Evolutionary conservation across 768 basidiomycete genomes (phyloP), one percentile per base, ranked within the genome.

Genomic region (Imleria badia): DNA sequence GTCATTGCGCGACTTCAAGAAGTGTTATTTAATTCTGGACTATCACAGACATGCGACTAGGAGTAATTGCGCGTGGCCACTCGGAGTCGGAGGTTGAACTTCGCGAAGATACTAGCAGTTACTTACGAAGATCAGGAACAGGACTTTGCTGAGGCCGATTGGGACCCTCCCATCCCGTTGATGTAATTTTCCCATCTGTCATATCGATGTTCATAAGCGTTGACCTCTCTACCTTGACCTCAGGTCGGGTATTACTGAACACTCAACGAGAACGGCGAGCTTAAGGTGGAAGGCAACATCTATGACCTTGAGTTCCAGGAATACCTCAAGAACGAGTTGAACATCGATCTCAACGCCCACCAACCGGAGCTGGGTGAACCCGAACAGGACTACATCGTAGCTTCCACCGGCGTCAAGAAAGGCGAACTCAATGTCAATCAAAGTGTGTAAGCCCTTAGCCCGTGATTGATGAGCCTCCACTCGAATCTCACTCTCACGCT

Each of bases 211-310:
- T 9, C 38, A 31, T 38, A 48, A 33, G 22, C 12, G 40, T 26
- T 26, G 31, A 51, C 19, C 15, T 38, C 15, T 38, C 14, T 38
- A 3, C 6, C 45, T 3, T 36, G n/a, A 14, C 20, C 17, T 11
- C 14, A 69, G 70, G 68, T 68, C 3, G 71, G 68, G 19, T 65
- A 62, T 54, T 72, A 72, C 50, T 68, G 71, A 20, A 60, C 45
- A 7, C 51, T 72, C 48, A 41, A 66, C 41, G 30, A 15, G 15
- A 48, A 45, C 19, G 56, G 58, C 38, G 41, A 59, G 29, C 50
- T 59, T 6, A 5, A 3, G 12, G 30, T 52, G 1, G 55, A 58
- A 10, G 67, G 67, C 9, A 72, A 69, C 34, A 65, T 72, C 48
- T 72, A 72, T 29, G 53, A 60, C 14, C 48, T 47, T 1, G 42